These are phyloP conservation scores for Mycena haematopus DNA, from an alignment of 768 basidiomycete genomes.

Conservation along the genomic window DNA sequence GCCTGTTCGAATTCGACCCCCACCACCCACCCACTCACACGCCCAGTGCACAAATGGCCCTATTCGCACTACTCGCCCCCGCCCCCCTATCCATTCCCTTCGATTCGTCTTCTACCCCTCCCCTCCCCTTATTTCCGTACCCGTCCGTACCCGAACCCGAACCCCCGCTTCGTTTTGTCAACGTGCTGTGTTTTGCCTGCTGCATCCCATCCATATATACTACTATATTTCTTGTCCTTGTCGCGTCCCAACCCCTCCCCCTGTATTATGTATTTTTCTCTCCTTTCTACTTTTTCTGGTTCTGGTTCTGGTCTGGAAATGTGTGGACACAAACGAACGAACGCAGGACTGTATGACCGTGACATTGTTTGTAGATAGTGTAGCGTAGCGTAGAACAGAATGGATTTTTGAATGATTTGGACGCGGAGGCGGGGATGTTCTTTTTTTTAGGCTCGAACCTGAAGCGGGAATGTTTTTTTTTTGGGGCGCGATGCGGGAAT, in stretches of 20 bases:
- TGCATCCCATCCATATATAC: neutral
- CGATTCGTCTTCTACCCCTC: constrained; percentile 10
- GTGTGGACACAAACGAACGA: no score
- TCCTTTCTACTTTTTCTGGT: neutral
- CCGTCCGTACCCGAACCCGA: neutral
- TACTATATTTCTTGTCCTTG: no score
- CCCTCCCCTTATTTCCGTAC: neutral
- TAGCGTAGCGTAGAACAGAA: constrained; percentile 10
- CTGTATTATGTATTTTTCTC: constrained; percentile 16
- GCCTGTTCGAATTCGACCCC: no score
- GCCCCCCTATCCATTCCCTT: neutral
- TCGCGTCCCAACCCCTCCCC: neutral
- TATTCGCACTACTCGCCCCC: neutral
- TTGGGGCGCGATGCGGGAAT: no score
- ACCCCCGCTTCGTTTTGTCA: neutral
- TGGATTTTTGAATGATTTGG: no score
- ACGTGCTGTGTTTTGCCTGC: neutral
- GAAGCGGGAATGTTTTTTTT: no score
- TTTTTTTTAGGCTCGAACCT: no score
- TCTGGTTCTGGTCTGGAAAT: no score
- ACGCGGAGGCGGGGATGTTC: no score
- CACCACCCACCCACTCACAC: no score
- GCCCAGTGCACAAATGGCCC: neutral
- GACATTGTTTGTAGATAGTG: constrained; percentile 22
- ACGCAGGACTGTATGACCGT: constrained; percentile 27